A percentile compares a stretch with the other conserved stretches of the same genome.
These are phyloP conservation scores for Centaurea solstitialis DNA, from an alignment of 129 eudicot species.

Conservation along the genomic window DNA sequence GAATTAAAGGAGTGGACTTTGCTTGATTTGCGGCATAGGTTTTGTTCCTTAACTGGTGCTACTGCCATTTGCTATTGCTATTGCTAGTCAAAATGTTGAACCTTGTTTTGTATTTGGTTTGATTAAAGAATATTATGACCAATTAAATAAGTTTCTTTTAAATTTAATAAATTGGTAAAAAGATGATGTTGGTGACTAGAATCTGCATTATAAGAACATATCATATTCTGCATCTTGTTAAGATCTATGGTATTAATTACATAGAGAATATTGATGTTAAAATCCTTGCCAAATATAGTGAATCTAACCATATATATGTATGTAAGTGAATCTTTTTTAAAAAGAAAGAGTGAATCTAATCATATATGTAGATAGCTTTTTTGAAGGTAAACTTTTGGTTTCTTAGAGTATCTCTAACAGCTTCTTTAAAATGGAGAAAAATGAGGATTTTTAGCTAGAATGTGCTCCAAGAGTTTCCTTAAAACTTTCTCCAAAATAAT, in stretches of 20 bases:
- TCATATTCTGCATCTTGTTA: background rate
- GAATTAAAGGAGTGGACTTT: slow-evolving; percentile 1
- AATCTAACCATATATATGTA: background rate
- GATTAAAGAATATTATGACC: background rate
- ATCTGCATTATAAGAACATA: background rate
- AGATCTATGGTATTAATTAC: background rate
- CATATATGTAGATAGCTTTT: too few species aligned
- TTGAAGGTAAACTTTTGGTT: too few species aligned
- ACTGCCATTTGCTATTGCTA: background rate
- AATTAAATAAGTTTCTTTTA: background rate
- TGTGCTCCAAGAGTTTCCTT: too few species aligned
- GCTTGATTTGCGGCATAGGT: slow-evolving; percentile 36
- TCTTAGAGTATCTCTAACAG: too few species aligned
- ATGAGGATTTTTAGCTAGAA: too few species aligned
- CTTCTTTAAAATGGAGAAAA: too few species aligned
- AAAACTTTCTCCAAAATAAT: too few species aligned
- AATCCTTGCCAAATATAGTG: background rate
- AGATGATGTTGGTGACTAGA: background rate
- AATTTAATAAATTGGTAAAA: background rate
- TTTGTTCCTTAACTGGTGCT: slow-evolving; percentile 1
- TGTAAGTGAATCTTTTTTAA: too few species aligned
- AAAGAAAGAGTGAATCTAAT: too few species aligned
- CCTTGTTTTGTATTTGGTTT: background rate
- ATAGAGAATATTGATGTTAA: background rate
- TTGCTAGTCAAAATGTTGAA: slow-evolving; percentile 20